Percentiles rank a stretch among this genome's conserved stretches.
phyloP scores from a whole-genome alignment of 2,329 filamentous ascomycete genomes.

The Hypoxylon rubiginosum region DNA sequence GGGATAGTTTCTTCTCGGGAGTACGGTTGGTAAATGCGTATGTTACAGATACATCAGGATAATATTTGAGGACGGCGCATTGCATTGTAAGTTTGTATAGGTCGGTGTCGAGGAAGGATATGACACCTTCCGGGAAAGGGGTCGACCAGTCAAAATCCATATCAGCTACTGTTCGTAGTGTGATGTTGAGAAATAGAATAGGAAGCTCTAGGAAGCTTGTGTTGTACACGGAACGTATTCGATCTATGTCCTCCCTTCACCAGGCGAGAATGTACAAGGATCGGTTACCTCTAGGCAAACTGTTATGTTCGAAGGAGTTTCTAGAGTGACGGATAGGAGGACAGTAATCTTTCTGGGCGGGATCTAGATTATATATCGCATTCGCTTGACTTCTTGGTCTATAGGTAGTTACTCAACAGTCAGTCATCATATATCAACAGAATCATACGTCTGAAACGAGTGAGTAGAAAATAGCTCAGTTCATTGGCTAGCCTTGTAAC shows the following conservation, averaged over 20 bases:
- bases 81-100: conserved; percentile 99
- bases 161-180: conserved; percentile 21
- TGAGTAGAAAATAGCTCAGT: conserved; percentile 40
- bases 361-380: not conserved
- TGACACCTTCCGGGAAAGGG: conserved; percentile 80
- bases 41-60: conserved; percentile 83
- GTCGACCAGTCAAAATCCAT: conserved; percentile 78
- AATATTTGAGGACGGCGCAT: conserved; percentile 94
- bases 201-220: not conserved
- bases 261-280: not conserved
- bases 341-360: not conserved
- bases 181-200: not conserved
- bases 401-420: not conserved
- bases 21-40: conserved; percentile 98
- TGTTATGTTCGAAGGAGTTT: not conserved
- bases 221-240: not conserved
- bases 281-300: not conserved
- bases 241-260: not conserved
- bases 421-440: not conserved
- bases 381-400: not conserved
- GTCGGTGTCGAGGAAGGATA: conserved; percentile 84
- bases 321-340: not conserved
- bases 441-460: conserved; percentile 8
- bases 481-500: conserved; percentile 42
- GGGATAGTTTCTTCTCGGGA: conserved; percentile 89